phyloP scores from a whole-genome alignment of 208 protist species.

The Acanthamoeba comandoni region DNA sequence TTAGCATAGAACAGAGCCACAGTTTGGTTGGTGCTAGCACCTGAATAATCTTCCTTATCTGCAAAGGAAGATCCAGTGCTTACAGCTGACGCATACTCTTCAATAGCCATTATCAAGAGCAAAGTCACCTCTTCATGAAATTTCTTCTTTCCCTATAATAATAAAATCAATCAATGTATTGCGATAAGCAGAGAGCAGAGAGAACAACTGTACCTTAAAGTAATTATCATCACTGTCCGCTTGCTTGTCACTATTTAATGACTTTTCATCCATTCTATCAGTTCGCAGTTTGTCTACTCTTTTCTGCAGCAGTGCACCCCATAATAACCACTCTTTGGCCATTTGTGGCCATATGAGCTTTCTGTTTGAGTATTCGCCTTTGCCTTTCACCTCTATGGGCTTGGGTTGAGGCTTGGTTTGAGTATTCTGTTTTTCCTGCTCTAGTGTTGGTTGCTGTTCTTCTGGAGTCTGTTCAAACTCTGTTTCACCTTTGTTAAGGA shows the following conservation, averaged over 20 bases:
- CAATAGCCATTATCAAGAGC: conserved; percentile 47
- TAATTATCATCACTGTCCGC: neutral
- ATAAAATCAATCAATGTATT: neutral
- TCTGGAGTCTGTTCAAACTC: too few species aligned
- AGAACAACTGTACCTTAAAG: neutral
- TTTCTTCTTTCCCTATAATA: neutral
- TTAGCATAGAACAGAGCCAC: neutral
- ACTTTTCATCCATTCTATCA: neutral
- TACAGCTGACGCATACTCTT: conserved; percentile 53
- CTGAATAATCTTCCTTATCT: neutral
- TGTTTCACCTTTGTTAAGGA: too few species aligned
- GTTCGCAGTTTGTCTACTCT: conserved; percentile 28
- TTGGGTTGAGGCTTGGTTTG: too few species aligned
- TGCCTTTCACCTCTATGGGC: neutral
- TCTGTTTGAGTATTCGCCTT: conserved; percentile 15
- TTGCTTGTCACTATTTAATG: too few species aligned
- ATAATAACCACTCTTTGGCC: conserved; percentile 17
- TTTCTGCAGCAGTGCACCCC: conserved; percentile 43
- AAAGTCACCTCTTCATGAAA: conserved; percentile 24
- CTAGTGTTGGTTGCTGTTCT: too few species aligned
- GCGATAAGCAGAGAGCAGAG: neutral
- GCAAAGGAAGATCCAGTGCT: neutral
- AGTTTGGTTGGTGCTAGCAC: neutral
- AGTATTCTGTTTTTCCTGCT: neutral
- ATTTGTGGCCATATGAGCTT: neutral